A percentile compares a stretch with the other conserved stretches of the same genome.
Evolutionary conservation across 805 yeast species (phyloP).

Genomic region (Priceomyces melissophilus): DNA sequence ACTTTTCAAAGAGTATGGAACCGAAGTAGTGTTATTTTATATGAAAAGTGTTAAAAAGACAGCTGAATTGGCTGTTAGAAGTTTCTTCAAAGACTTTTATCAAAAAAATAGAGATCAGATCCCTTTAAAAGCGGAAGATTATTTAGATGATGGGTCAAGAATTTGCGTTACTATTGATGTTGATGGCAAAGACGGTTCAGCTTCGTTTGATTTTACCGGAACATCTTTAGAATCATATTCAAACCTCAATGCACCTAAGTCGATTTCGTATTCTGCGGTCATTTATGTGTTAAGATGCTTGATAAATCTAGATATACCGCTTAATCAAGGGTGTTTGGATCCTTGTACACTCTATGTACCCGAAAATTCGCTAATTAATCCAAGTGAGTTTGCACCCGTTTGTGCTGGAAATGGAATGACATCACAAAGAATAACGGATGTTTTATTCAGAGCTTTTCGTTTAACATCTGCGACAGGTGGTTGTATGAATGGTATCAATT

Average conservation of each 20-base stretch:
- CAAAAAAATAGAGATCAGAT: conserved; percentile 43
- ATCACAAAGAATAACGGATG: conserved; percentile 18
- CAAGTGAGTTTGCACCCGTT: conserved; percentile 17
- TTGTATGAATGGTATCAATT: conserved; percentile 19
- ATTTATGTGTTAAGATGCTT: conserved; percentile 82
- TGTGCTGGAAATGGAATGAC: conserved; percentile 20
- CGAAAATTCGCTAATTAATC: conserved; percentile 14
- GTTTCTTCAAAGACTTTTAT: conserved; percentile 14
- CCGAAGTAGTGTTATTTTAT: conserved; percentile 59
- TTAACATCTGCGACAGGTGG: conserved; percentile 17
- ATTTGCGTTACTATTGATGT: conserved; percentile 46
- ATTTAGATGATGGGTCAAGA: conserved; percentile 16
- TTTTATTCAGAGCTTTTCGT: conserved; percentile 19
- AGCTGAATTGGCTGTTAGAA: conserved; percentile 70
- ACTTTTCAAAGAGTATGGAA: conserved; percentile 59
- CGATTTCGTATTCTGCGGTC: conserved; percentile 86
- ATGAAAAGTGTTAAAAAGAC: conserved; percentile 81
- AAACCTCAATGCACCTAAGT: conserved; percentile 84
- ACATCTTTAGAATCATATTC: conserved; percentile 21
- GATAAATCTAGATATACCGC: conserved; percentile 83
- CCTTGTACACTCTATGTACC: conserved; percentile 14
- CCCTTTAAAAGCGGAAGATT: conserved; percentile 15
- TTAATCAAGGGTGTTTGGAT: conserved; percentile 33
- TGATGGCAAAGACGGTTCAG: conserved; percentile 52
- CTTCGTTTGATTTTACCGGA: conserved; percentile 24